Percentiles rank a stretch among this genome's conserved stretches.
These are phyloP conservation scores for Cryptosporidium baileyi DNA, from an alignment of 169 alveolate species.

Conservation along the genomic window DNA sequence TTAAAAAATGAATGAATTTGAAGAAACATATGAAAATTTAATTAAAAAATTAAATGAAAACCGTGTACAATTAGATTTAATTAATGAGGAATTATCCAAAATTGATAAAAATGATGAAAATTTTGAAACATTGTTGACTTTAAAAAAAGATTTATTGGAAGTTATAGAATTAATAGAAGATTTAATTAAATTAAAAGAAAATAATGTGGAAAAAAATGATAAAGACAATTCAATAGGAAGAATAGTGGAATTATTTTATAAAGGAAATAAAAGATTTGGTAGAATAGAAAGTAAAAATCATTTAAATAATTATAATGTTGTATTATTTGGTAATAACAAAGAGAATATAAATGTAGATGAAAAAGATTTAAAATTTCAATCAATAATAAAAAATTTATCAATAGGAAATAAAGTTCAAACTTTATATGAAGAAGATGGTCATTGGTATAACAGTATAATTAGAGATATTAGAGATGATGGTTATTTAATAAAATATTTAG, in stretches of 20 bases:
- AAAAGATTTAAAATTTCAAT: not conserved
- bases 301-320: not conserved
- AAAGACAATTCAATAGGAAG: not conserved
- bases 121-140: not conserved
- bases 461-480: slow-evolving; percentile 2
- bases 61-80: not conserved
- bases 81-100: not conserved
- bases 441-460: slow-evolving; percentile 30
- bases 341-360: not conserved
- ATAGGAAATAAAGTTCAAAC: slow-evolving; percentile 23
- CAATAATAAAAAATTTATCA: slow-evolving; percentile 6
- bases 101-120: not conserved
- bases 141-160: slow-evolving; percentile 29
- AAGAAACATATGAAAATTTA: slow-evolving; percentile 10
- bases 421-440: slow-evolving; percentile 41
- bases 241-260: slow-evolving; percentile 2
- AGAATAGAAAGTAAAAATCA: not conserved
- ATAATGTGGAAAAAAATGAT: not conserved
- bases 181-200: not conserved
- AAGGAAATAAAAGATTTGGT: slow-evolving; percentile 30
- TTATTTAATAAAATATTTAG: slow-evolving; percentile 9
- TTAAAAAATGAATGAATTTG: slow-evolving; percentile 1
- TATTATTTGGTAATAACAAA: not conserved
- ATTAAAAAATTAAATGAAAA: not conserved
- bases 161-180: not conserved